Evolutionary conservation across 2,329 filamentous ascomycete species (phyloP), one percentile per base, ranked within the genome.

Genomic region (Trichoderma cornu-damae): DNA sequence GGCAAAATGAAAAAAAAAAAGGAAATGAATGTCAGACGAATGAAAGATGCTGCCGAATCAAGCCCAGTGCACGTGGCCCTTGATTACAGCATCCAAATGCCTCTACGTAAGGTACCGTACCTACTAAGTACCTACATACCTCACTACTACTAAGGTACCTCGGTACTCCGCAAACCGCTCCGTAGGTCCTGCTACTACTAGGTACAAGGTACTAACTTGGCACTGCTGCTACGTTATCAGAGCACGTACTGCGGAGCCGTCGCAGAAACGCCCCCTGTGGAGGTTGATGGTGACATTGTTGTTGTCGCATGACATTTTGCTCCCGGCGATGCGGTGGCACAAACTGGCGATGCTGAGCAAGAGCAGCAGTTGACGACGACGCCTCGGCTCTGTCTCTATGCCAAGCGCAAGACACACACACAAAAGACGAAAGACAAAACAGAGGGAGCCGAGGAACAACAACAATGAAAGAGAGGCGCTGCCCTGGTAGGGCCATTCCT

Each of bases 191-290:
- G n/a, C n/a, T n/a, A n/a, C n/a, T n/a, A 12, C 28, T 24, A 6
- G 26, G 43, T 30, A 30, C 43, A 11, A 24, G 43, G n/a, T 14
- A 30, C n/a, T 30, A 16, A 11, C 42, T 28, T 30, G 24, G 42
- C 22, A n/a, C n/a, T n/a, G n/a, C 44, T 6, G 42, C 24, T 11
- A 18, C 2, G 24, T 16, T 47, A 20, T 28, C 20, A 32, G 22
- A n/a, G n/a, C n/a, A n/a, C n/a, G n/a, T n/a, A n/a, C n/a, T n/a
- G 26, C 20, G 38, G 28, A 34, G 18, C 7, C 16, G 50, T 30
- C n/a, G 50, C 50, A 46, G 51, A 47, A 54, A 54, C 42, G 37
- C 40, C 42, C 20, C 32, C 22, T 54, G 34, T 43, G 46, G 37
- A 35, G 38, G 24, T 34, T 30, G 24, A 40, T 28, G 42, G 20